Conservation (phyloP, 2,329 filamentous ascomycete species). For the Fusarium haematococcum region DNA sequence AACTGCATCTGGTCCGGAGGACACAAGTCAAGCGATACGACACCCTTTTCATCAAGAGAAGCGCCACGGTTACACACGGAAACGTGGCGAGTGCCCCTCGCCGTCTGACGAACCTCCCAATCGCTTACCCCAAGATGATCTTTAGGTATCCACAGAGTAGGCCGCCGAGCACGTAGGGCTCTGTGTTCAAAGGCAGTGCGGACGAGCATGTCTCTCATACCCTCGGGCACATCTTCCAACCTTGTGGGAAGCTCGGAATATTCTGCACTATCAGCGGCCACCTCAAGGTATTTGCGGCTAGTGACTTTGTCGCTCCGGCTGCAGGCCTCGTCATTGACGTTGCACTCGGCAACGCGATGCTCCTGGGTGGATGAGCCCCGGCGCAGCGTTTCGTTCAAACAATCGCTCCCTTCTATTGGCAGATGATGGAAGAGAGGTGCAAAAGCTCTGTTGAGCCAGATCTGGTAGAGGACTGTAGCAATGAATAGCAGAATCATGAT, state of each 20-base stretch:
- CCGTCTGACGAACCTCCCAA: not conserved
- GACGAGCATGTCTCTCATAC: not conserved
- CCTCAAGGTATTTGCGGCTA: not conserved
- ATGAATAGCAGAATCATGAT: constrained; percentile 82
- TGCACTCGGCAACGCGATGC: not conserved
- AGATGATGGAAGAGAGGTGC: not conserved
- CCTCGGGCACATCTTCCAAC: not conserved
- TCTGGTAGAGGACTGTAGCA: constrained; percentile 68
- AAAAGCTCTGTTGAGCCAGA: not conserved
- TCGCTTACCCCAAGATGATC: not conserved
- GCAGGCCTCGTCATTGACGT: not conserved
- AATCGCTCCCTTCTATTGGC: not conserved
- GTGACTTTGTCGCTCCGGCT: not conserved
- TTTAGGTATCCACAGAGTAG: not conserved
- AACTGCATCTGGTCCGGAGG: not conserved
- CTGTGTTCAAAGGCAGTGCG: not conserved
- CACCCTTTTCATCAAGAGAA: not conserved
- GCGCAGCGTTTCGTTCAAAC: not conserved
- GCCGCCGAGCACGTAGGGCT: not conserved
- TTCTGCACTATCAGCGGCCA: not conserved
- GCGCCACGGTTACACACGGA: not conserved
- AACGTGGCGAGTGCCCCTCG: not conserved
- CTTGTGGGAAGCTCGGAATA: not conserved
- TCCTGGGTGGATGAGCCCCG: not conserved
- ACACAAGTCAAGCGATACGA: not conserved